Evolutionary conservation across 768 basidiomycete genomes (phyloP), one percentile per base, ranked within the genome.

Genomic region (Asterophora parasitica): DNA sequence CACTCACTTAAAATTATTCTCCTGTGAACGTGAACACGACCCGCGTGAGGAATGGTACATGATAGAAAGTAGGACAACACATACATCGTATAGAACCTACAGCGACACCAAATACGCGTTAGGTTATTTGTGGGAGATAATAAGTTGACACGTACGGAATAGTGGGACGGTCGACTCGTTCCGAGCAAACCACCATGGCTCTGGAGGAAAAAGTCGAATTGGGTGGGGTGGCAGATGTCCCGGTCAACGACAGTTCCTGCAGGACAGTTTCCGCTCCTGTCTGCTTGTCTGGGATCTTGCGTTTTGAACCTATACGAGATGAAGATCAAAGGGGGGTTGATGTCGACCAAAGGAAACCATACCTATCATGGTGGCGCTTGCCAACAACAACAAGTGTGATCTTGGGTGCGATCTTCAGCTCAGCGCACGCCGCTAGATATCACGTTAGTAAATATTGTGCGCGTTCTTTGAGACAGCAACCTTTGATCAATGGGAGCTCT

Each of bases 381-480:
- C 86, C 88, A 6, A 92, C 89, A 19, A 92, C 72, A 42, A 91
- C 76, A 17, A 92, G 67, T 0, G 90, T 92, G 26, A 92, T 85
- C 43, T 76, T 80, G 0, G 80, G 79, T 1, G 70, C 69, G 23
- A 89, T 82, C 6, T 70, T 69, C 1, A 85, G 56, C 4, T 79
- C 74, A 0, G 45, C 50, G 52, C 86, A 91, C 3, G 88, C 88
- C 44, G 54, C 89, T 90, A 51, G 4, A 26, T 16, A 17, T 12
- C 8, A 3, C 8, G 8, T 9, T 31, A 31, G 30, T 31, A 4
- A 12, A 8, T 10, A 31, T 31, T 12, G 30, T 31, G 30, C 28
- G 8, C 8, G 12, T 31, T 8, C 12, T 10, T 31, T 12, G 30
- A 31, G 30, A 8, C 30, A 8, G 66, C 20, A 50, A 85, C 88